These are phyloP conservation scores for Chlamydomonas reinhardtii DNA, from an alignment of 163 green algal genomes.

Conservation along the genomic window DNA sequence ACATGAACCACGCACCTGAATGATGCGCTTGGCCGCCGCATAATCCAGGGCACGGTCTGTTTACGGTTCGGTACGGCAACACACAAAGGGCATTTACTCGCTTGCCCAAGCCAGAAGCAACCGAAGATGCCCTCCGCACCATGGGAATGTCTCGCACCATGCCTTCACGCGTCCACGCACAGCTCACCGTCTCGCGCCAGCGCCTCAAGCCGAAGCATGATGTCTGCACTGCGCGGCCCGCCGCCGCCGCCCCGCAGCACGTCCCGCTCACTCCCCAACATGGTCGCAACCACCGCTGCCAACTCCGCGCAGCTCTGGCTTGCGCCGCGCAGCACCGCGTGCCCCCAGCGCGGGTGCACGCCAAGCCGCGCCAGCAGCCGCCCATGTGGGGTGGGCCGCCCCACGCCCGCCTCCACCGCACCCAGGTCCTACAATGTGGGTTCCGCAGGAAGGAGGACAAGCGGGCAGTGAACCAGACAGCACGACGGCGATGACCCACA, in stretches of 20 bases:
- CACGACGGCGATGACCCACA: too few relatives aligned
- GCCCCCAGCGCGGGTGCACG: slow-evolving; percentile 65
- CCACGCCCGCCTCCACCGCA: slow-evolving; percentile 32
- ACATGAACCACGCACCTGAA: slow-evolving; percentile 42
- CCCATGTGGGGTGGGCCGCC: slow-evolving; percentile 40
- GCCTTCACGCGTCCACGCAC: too few relatives aligned
- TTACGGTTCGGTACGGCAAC: too few relatives aligned
- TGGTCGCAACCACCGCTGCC: slow-evolving; percentile 63
- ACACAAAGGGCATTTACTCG: not conserved
- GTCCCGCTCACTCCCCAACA: slow-evolving; percentile 68
- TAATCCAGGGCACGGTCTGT: slow-evolving; percentile 42
- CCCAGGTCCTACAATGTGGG: slow-evolving; percentile 44
- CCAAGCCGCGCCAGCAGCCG: slow-evolving; percentile 57
- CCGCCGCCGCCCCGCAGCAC: slow-evolving; percentile 52
- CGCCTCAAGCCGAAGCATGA: slow-evolving; percentile 54
- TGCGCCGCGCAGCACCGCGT: slow-evolving; percentile 44
- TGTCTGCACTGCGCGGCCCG: slow-evolving; percentile 43
- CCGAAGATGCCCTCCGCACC: too few relatives aligned
- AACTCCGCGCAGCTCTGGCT: slow-evolving; percentile 41
- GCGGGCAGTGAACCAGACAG: too few relatives aligned
- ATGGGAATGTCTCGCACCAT: too few relatives aligned
- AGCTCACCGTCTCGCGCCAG: slow-evolving; percentile 54
- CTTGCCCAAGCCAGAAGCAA: too few relatives aligned
- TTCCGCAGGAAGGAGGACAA: too few relatives aligned
- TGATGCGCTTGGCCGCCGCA: slow-evolving; percentile 40